Conservation (phyloP, 1,284 basidiomycete genomes). For the Cryptococcus neoformans region DNA sequence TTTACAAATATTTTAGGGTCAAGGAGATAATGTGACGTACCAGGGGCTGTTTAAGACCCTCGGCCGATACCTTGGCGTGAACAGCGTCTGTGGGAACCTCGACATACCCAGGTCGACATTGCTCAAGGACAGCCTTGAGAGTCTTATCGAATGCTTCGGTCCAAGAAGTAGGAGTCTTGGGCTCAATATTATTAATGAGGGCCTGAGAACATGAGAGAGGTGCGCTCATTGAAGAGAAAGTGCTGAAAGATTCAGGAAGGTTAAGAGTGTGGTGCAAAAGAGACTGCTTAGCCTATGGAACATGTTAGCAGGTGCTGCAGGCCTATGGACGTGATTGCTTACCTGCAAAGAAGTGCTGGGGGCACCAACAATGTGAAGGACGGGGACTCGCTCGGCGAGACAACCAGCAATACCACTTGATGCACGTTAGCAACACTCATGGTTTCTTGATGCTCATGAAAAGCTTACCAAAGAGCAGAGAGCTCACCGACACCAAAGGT, state of each 20-base stretch:
- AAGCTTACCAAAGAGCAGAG: constrained; percentile 59
- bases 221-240: constrained; percentile 71
- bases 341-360: constrained; percentile 56
- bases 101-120: constrained; percentile 85
- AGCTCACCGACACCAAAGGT: constrained; percentile 91
- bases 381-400: constrained; percentile 80
- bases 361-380: constrained; percentile 86
- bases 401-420: constrained; percentile 52
- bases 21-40: constrained; percentile 15
- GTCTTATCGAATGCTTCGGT: constrained; percentile 73
- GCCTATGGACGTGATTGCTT: not conserved
- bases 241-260: constrained; percentile 68
- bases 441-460: not conserved
- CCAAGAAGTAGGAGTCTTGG: constrained; percentile 53
- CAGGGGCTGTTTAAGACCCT: constrained; percentile 64
- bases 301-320: not conserved
- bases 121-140: constrained; percentile 64
- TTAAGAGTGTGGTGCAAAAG: constrained; percentile 82
- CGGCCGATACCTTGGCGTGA: constrained; percentile 63
- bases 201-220: constrained; percentile 74
- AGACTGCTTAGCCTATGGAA: constrained; percentile 52
- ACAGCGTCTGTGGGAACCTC: constrained; percentile 84
- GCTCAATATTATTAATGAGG: constrained; percentile 55
- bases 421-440: constrained; percentile 2
- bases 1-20: not conserved